phyloP scores from a whole-genome alignment of 2,329 filamentous ascomycete species.

The Cordyceps tenuipes region DNA sequence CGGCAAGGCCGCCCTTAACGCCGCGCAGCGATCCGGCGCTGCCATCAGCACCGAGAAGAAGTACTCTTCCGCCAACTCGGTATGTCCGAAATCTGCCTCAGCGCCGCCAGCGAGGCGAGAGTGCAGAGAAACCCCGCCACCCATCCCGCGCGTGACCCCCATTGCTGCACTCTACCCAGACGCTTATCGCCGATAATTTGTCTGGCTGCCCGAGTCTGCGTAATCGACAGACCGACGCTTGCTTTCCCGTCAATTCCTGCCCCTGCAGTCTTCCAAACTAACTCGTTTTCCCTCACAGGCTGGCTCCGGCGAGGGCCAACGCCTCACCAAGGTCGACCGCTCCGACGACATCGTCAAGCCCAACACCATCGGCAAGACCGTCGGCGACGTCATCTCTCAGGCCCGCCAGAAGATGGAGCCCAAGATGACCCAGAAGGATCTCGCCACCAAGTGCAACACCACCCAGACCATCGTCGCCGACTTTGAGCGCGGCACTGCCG shows the following conservation, averaged over 20 bases:
- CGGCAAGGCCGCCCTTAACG: constrained; percentile 77
- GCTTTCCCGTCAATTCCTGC: neutral
- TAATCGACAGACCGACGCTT: neutral
- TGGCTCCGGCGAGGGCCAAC: constrained; percentile 65
- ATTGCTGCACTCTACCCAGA: neutral
- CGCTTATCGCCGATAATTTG: neutral
- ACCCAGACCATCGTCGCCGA: constrained; percentile 71
- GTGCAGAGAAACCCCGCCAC: neutral
- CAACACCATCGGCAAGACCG: constrained; percentile 74
- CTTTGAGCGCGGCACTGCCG: constrained; percentile 72
- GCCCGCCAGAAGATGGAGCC: constrained; percentile 74
- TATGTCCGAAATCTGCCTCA: constrained; percentile 38
- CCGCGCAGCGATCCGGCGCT: constrained; percentile 71
- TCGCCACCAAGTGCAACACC: constrained; percentile 83
- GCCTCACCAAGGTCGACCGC: constrained; percentile 94
- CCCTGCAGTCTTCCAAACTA: neutral
- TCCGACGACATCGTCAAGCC: constrained; percentile 96
- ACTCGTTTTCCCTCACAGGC: constrained; percentile 16
- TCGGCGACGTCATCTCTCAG: constrained; percentile 75
- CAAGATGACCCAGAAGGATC: constrained; percentile 91
- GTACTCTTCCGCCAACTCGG: constrained; percentile 64
- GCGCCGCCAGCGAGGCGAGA: neutral
- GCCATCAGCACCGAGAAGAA: constrained; percentile 91
- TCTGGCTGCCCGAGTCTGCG: neutral
- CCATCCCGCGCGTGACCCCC: neutral